phyloP scores from a whole-genome alignment of 2,329 filamentous ascomycete species.

The Chaetomiaceae sp. region DNA sequence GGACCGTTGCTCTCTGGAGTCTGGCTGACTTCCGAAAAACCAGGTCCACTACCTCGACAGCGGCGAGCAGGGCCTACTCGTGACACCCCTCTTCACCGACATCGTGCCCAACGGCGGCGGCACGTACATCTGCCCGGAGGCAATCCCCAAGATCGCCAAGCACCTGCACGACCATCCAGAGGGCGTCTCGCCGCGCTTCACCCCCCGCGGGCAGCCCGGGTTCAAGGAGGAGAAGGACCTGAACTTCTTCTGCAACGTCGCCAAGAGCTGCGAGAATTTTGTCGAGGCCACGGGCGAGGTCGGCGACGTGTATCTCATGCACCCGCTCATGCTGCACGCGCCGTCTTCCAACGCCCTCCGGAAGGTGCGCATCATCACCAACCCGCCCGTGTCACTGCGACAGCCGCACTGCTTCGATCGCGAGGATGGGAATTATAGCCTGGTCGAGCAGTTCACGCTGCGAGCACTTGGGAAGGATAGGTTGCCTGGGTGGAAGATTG shows the following conservation, averaged over 20 bases:
- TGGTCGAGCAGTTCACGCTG: conserved; percentile 54
- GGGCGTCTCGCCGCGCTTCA: conserved; percentile 63
- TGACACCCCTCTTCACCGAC: conserved; percentile 65
- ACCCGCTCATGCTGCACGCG: conserved; percentile 58
- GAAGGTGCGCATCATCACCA: conserved; percentile 48
- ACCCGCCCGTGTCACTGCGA: conserved; percentile 49
- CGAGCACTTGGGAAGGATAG: conserved; percentile 42
- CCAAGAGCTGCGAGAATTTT: conserved; percentile 41
- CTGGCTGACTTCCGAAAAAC: background rate
- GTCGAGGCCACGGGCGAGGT: conserved; percentile 51
- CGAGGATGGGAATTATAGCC: conserved; percentile 44
- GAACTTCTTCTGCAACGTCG: conserved; percentile 42
- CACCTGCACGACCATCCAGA: conserved; percentile 59
- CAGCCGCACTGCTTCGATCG: conserved; percentile 52
- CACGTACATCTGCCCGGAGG: conserved; percentile 59
- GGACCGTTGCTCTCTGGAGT: no score
- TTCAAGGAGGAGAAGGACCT: conserved; percentile 42
- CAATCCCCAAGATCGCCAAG: conserved; percentile 52
- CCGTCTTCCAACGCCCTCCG: conserved; percentile 44
- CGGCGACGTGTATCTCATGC: conserved; percentile 55
- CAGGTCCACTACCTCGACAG: conserved; percentile 69
- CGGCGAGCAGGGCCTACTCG: conserved; percentile 63
- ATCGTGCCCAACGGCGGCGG: conserved; percentile 57
- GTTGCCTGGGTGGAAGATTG: conserved; percentile 50
- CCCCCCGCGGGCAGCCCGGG: conserved; percentile 46